Conservation (phyloP, 192 early-diverging fungal species). For the Coemansia sp. region DNA sequence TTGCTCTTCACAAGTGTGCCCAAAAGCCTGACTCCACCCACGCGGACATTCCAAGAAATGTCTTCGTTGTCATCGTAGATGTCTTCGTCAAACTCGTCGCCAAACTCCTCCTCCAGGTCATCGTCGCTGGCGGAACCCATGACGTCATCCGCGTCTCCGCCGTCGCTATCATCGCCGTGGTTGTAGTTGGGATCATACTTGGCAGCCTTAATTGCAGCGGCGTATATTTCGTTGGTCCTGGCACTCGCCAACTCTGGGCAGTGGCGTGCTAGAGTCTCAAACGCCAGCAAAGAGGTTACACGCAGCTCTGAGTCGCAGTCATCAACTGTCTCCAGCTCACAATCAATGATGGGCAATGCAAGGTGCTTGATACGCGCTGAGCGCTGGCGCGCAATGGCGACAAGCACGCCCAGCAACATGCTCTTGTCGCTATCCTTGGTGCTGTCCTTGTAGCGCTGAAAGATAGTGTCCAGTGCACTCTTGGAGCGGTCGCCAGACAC, state of each 20-base stretch:
- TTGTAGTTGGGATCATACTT: constrained; percentile 45
- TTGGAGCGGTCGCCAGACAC: constrained; percentile 33
- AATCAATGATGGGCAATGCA: constrained; percentile 14
- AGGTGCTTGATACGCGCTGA: constrained; percentile 20
- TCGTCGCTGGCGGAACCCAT: constrained; percentile 28
- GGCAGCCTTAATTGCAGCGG: constrained; percentile 10
- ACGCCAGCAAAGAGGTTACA: constrained; percentile 25
- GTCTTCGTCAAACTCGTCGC: constrained; percentile 40
- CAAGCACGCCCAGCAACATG: constrained; percentile 37
- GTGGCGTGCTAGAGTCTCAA: constrained; percentile 33
- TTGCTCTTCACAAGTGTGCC: constrained; percentile 24
- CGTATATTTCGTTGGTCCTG: constrained; percentile 24
- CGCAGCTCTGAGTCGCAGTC: constrained; percentile 32
- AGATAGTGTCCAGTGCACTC: constrained; percentile 26
- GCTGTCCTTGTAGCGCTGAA: constrained; percentile 30
- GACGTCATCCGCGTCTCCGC: constrained; percentile 8
- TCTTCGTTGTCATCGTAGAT: constrained; percentile 46
- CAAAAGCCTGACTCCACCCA: constrained; percentile 40
- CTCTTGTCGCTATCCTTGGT: constrained; percentile 16
- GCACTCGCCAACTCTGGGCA: constrained; percentile 7
- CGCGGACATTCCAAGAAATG: constrained; percentile 39
- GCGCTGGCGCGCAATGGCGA: constrained; percentile 39
- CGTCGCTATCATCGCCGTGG: constrained; percentile 17
- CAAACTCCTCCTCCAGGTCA: constrained; percentile 37
- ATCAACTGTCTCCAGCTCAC: constrained; percentile 21